Conservation (phyloP, 768 basidiomycete species). For the Tulasnella sp. region DNA sequence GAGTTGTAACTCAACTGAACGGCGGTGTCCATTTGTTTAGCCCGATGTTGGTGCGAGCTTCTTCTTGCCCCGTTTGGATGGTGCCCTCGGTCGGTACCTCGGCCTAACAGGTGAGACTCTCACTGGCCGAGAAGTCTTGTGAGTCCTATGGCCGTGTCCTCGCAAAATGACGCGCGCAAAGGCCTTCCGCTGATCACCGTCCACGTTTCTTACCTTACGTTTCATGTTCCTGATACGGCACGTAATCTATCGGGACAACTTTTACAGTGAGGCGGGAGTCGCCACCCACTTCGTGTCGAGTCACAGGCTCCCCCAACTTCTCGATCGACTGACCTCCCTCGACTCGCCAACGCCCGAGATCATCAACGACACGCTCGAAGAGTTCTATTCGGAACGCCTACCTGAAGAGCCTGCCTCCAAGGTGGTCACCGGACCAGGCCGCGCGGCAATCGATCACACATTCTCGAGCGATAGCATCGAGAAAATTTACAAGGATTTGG, state of each 20-base stretch:
- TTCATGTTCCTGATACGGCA: neutral
- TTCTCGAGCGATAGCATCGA: conserved; percentile 66
- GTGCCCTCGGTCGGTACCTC: conserved; percentile 87
- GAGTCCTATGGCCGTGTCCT: conserved; percentile 28
- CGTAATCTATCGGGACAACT: neutral
- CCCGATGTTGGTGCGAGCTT: conserved; percentile 91
- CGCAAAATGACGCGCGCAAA: neutral
- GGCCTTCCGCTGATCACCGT: neutral
- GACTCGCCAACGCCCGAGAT: conserved; percentile 32
- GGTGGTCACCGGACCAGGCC: conserved; percentile 20
- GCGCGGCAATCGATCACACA: conserved; percentile 68
- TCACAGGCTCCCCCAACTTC: conserved; percentile 55
- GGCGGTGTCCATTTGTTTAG: conserved; percentile 19
- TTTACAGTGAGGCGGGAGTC: conserved; percentile 79
- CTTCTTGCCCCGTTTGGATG: conserved; percentile 83
- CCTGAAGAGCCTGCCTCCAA: neutral
- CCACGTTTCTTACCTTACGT: neutral
- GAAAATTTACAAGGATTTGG: conserved; percentile 50
- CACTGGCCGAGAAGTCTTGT: conserved; percentile 78
- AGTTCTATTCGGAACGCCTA: conserved; percentile 42
- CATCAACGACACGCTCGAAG: conserved; percentile 61
- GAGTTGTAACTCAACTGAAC: conserved; percentile 7
- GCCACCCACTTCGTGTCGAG: conserved; percentile 90
- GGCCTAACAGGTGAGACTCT: conserved; percentile 68
- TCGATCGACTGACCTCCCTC: conserved; percentile 49